Base-by-base conservation (phyloP, 2,329 filamentous ascomycete species). In the Penicillium sp. region DNA sequence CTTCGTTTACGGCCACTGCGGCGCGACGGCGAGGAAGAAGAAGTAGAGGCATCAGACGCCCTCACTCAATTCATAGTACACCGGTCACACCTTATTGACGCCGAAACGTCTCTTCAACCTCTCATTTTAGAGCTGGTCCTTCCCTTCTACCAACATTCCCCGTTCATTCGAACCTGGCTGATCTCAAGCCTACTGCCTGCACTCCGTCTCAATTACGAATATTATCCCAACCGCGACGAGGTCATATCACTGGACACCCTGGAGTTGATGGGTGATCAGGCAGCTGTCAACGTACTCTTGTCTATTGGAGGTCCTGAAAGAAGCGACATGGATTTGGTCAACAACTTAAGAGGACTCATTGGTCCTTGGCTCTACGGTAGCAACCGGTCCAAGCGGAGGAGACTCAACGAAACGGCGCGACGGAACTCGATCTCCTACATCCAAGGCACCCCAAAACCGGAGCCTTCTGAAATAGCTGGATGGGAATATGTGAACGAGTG, bases 351-450 rank as follows among this genome's bases (percentile, higher is more conserved):
- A 57, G 77, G 81, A 4, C 68, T 87, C 21, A 77, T 86, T 34
- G 81, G 82, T 4, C 83, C 84, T 10, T 87, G 84, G 84, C 80
- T 86, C 59, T 83, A 81, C 63, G 84, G 84, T 13, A 74, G 77
- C 47, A 78, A 70, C 33, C 74, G 78, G 23, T 73, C 78, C 29
- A 85, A 85, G 69, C 73, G 81, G 54, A 76, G 80, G 51, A 81
- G 74, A 58, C 64, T 81, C 13, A 73, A 74, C 26, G 63, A 70
- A 50, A 52, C 56, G 4, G 60, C 62, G 1, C 61, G 56, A 39
- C 61, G 57, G 26, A 65, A 58, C 33, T 68, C 65, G 6, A 64
- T 72, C n/a, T 58, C 66, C 3, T 54, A 67, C 12, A 50, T 61
- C 6, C 56, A 65, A 34, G 57, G 59, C 5, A 45, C 55, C 8